Conservation (phyloP, 2,329 filamentous ascomycete species). For the Diaporthe destruens region DNA sequence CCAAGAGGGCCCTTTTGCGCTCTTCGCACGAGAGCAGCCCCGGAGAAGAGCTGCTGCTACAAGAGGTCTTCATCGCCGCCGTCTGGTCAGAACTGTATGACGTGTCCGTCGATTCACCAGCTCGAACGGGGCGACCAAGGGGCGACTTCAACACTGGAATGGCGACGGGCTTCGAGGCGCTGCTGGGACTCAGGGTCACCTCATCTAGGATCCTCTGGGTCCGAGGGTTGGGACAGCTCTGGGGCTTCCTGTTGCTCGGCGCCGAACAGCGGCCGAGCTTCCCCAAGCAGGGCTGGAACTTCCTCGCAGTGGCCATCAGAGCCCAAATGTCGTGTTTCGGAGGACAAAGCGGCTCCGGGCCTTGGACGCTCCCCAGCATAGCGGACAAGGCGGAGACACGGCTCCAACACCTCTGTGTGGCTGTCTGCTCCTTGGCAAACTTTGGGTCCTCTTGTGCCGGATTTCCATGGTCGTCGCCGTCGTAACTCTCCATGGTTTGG, state of each 20-base stretch:
- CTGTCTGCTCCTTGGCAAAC: background rate
- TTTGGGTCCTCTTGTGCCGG: background rate
- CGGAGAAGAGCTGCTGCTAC: background rate
- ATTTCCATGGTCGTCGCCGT: background rate
- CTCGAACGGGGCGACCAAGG: background rate
- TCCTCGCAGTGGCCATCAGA: constrained; percentile 31
- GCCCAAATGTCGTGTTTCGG: constrained; percentile 31
- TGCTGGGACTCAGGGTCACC: constrained; percentile 20
- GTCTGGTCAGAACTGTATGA: constrained; percentile 3
- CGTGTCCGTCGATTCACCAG: constrained; percentile 15
- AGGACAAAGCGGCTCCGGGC: constrained; percentile 8
- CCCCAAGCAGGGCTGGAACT: constrained; percentile 21
- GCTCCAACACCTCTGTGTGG: constrained; percentile 10
- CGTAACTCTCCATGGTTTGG: background rate
- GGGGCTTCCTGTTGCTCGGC: background rate
- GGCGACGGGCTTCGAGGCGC: constrained; percentile 20
- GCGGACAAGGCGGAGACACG: constrained; percentile 20
- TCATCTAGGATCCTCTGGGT: constrained; percentile 15
- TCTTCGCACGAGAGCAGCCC: constrained; percentile 23
- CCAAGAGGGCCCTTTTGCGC: constrained; percentile 36
- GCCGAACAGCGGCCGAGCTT: constrained; percentile 8
- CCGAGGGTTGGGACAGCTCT: constrained; percentile 25
- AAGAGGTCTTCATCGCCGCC: constrained; percentile 5
- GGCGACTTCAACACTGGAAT: background rate
- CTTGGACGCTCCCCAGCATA: background rate